Conservation (phyloP, 495 filamentous ascomycete species). For the Penicillium turbatum region DNA sequence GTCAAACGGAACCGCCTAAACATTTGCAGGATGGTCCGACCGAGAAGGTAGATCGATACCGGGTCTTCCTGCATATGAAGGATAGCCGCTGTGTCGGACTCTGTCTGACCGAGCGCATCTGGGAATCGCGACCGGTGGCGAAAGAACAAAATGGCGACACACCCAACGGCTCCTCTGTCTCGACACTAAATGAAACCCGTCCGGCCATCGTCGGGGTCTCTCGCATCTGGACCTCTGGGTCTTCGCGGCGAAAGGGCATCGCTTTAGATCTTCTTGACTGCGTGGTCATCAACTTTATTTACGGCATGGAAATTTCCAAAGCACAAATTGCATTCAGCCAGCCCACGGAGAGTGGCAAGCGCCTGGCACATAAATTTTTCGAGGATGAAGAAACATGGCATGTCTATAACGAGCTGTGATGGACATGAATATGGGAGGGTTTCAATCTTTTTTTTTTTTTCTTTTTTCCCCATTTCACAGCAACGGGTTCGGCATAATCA, state of each 20-base stretch:
- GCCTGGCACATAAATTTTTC: slow-evolving; percentile 62
- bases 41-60: slow-evolving; percentile 54
- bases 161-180: slow-evolving; percentile 44
- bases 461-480: not conserved
- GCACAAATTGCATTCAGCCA: slow-evolving; percentile 67
- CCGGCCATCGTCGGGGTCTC: slow-evolving; percentile 62
- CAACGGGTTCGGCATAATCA: not conserved
- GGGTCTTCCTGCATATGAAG: slow-evolving; percentile 60
- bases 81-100: slow-evolving; percentile 62
- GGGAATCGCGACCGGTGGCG: slow-evolving; percentile 49
- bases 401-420: slow-evolving; percentile 46
- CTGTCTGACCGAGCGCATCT: slow-evolving; percentile 63
- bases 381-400: slow-evolving; percentile 47
- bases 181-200: slow-evolving; percentile 34
- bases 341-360: slow-evolving; percentile 64
- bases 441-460: not conserved
- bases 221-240: slow-evolving; percentile 67
- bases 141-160: slow-evolving; percentile 23
- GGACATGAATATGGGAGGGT: slow-evolving; percentile 16
- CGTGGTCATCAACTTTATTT: slow-evolving; percentile 59
- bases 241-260: slow-evolving; percentile 56
- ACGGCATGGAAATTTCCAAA: slow-evolving; percentile 62
- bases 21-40: slow-evolving; percentile 30
- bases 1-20: slow-evolving; percentile 40
- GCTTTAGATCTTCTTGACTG: slow-evolving; percentile 59